Conservation (phyloP, 2,329 filamentous ascomycete species). For the Polychaeton citri region DNA sequence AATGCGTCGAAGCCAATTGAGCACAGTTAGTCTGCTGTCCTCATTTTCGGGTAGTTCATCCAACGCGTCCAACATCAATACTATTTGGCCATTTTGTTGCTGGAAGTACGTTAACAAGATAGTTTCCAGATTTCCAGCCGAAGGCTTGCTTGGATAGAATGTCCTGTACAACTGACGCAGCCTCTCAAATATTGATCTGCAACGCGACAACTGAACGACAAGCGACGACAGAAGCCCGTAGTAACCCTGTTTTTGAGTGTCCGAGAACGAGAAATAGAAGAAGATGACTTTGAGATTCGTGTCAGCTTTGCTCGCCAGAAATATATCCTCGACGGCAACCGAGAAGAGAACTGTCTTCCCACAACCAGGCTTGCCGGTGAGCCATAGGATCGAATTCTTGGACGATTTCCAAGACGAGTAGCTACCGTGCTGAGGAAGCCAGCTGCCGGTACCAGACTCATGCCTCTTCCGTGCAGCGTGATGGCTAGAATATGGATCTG, state of each 20-base stretch:
- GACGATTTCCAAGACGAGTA: conserved; percentile 28
- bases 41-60: conserved; percentile 31
- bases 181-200: conserved; percentile 20
- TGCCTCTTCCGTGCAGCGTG: not conserved
- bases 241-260: conserved; percentile 30
- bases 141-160: conserved; percentile 1
- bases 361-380: conserved; percentile 26
- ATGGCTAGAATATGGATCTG: not conserved
- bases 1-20: conserved; percentile 19
- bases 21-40: conserved; percentile 20
- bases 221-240: conserved; percentile 39
- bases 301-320: conserved; percentile 6
- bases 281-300: conserved; percentile 19
- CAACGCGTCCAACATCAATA: conserved; percentile 31
- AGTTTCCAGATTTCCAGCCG: conserved; percentile 14
- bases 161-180: conserved; percentile 15
- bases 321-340: conserved; percentile 3
- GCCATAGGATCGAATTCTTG: conserved; percentile 23
- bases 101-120: conserved; percentile 15
- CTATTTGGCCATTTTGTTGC: conserved; percentile 16
- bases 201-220: conserved; percentile 31
- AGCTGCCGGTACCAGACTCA: conserved; percentile 24
- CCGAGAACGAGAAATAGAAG: conserved; percentile 38
- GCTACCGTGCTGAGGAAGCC: conserved; percentile 23
- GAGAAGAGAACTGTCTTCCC: conserved; percentile 28